A percentile compares a stretch with the other conserved stretches of the same genome.
These are phyloP conservation scores for Trebouxia sp. DNA, from an alignment of 139 green algal genomes.

Conservation along the genomic window DNA sequence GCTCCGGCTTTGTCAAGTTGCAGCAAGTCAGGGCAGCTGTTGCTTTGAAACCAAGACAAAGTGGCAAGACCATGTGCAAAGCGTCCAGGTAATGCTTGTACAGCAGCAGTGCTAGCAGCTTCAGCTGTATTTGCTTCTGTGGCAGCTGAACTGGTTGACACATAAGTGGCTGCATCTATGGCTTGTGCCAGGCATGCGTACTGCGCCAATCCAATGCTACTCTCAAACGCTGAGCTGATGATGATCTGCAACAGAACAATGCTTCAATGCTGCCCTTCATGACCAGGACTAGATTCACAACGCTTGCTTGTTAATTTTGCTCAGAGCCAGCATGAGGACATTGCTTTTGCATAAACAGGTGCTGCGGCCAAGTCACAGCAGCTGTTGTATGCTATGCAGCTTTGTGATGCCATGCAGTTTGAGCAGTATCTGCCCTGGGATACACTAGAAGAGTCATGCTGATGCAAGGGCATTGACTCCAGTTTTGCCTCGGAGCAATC, in stretches of 20 bases:
- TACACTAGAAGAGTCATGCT: no score
- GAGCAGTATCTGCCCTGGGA: no score
- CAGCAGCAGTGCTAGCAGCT: background rate
- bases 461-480: no score
- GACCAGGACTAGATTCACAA: background rate
- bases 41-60: conserved; percentile 59
- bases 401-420: no score
- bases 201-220: conserved; percentile 57
- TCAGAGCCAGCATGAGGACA: background rate
- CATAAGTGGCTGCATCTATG: conserved; percentile 38
- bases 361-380: no score
- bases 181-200: conserved; percentile 65
- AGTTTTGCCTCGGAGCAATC: no score
- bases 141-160: background rate
- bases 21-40: background rate
- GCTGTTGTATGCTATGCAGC: no score
- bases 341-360: no score
- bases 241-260: conserved; percentile 47
- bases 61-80: conserved; percentile 73
- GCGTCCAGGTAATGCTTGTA: background rate
- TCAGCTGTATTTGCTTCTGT: background rate
- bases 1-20: background rate
- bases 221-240: conserved; percentile 85
- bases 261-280: no score
- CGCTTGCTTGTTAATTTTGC: background rate